Base-by-base conservation (phyloP, 2,329 filamentous ascomycete species). In the Microsporum ferrugineum region DNA sequence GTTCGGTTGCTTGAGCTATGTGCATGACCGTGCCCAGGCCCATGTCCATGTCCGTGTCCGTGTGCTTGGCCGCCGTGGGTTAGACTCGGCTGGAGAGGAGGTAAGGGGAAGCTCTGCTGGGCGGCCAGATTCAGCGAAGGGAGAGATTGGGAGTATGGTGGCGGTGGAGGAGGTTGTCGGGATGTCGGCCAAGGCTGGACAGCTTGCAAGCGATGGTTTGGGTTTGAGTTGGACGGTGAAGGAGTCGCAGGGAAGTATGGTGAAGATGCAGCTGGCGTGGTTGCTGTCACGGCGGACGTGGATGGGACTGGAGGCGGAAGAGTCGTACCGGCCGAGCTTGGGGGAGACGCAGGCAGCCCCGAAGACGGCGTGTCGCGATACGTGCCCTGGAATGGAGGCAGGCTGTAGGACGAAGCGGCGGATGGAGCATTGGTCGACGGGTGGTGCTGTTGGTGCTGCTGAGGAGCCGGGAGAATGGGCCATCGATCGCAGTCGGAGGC, bases 131-230 rank as follows among this genome's bases (percentile, higher is more conserved):
- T 74, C 66, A 74, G 75, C 0, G 73, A 71, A 1, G 73, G 74
- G 1, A 75, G 67, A 1, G 73, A 72, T 58, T 74, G 73, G 0
- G 72, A 70, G 61, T 75, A 75, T 31, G 73, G 63, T 27, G 66
- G 62, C 5, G 66, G 67, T 29, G 71, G 27, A 14, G 49, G 49
- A 31, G 27, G 71, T 17, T 68, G 67, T 31, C 70, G 72, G 2
- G 67, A 64, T 7, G 70, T 68, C 36, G 72, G 64, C 73, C 73
- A 76, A 12, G 73, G 70, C 58, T 74, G 75, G 61, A 76, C 67
- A 2, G 74, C 72, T 53, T 76, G 74, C 31, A 7, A 69, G 61
- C 49, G 49, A 12, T 53, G 69, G 68, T 31, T 64, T 51, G 29
- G 62, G 23, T 68, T 63, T 3, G 64, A 63, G 14, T 65, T 64